Evolutionary conservation across 2,329 filamentous ascomycete genomes (phyloP).

Genomic region (Alternaria brassicae): DNA sequence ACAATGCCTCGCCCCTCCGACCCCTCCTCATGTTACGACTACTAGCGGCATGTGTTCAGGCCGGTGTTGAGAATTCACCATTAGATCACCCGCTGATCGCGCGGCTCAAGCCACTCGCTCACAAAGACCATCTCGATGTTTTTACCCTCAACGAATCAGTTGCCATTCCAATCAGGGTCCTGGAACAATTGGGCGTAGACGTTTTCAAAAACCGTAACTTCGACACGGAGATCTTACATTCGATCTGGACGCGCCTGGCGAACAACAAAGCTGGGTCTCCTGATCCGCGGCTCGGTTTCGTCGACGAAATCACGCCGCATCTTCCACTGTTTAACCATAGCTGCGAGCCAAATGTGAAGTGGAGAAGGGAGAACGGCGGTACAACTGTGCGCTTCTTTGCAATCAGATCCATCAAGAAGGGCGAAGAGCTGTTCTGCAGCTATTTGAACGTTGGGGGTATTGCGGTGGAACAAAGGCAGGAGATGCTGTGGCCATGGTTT

Average conservation of each 20-base stretch:
- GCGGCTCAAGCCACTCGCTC: conserved; percentile 39
- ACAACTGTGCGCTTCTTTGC: conserved; percentile 22
- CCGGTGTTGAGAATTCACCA: conserved; percentile 26
- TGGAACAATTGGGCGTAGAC: conserved; percentile 38
- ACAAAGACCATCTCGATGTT: conserved; percentile 33
- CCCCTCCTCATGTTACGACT: conserved; percentile 39
- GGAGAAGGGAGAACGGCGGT: conserved; percentile 16
- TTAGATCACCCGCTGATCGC: conserved; percentile 36
- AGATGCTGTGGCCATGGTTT: conserved; percentile 25
- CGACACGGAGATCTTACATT: conserved; percentile 43
- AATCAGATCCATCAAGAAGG: background rate
- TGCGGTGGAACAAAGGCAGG: conserved; percentile 6
- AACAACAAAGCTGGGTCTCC: conserved; percentile 45
- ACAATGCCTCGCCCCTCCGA: conserved; percentile 30
- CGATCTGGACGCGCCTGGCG: conserved; percentile 41
- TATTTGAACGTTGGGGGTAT: conserved; percentile 16
- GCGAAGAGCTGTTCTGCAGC: conserved; percentile 24
- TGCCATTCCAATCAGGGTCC: conserved; percentile 33
- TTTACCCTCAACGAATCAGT: conserved; percentile 43
- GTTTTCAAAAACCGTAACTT: conserved; percentile 24
- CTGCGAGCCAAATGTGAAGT: conserved; percentile 40
- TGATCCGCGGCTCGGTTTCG: conserved; percentile 30
- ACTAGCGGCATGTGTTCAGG: conserved; percentile 34
- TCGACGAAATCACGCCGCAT: conserved; percentile 37
- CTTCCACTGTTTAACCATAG: conserved; percentile 47